Percentiles rank a stretch among this genome's conserved stretches.
phyloP scores from a whole-genome alignment of 2,329 filamentous ascomycete species.

The Diaporthe destruens region DNA sequence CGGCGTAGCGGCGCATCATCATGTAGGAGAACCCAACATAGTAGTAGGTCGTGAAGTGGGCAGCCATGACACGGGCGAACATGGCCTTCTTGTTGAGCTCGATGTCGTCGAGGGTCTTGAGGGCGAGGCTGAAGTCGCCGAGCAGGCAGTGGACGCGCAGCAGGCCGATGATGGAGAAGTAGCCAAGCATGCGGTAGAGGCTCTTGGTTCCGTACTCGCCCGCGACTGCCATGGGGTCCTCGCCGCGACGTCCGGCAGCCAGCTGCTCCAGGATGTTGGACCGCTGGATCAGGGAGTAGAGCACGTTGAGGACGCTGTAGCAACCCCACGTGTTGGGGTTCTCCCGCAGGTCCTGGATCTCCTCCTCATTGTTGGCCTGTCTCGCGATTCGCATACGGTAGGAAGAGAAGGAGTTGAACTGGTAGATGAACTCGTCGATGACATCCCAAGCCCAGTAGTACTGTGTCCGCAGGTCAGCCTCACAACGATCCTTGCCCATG shows the following conservation, averaged over 20 bases:
- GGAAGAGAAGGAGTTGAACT: slow-evolving; percentile 99
- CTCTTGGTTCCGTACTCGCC: slow-evolving; percentile 96
- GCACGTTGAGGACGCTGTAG: slow-evolving; percentile 98
- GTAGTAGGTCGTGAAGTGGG: slow-evolving; percentile 99
- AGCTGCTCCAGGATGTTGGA: slow-evolving; percentile 99
- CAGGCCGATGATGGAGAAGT: slow-evolving; percentile 98
- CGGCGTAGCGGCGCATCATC: slow-evolving; percentile 99
- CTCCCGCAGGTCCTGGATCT: slow-evolving; percentile 89
- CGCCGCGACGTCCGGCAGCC: slow-evolving; percentile 91
- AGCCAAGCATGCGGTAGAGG: slow-evolving; percentile 97
- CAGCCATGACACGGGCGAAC: slow-evolving; percentile 99
- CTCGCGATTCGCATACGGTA: slow-evolving; percentile 94
- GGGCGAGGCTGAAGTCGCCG: slow-evolving; percentile 96
- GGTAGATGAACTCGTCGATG: slow-evolving; percentile 99
- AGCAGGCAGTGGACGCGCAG: slow-evolving; percentile 96
- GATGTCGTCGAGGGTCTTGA: slow-evolving; percentile 99
- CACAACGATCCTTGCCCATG: slow-evolving; percentile 12
- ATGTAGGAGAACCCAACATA: slow-evolving; percentile 99
- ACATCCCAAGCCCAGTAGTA: slow-evolving; percentile 99
- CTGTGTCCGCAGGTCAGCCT: slow-evolving; percentile 59
- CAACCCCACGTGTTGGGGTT: slow-evolving; percentile 99
- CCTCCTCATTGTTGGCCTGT: slow-evolving; percentile 87
- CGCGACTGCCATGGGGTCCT: slow-evolving; percentile 88
- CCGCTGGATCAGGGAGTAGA: slow-evolving; percentile 98
- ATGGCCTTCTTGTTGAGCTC: slow-evolving; percentile 99